Evolutionary conservation across 495 filamentous ascomycete genomes (phyloP), one percentile per base, ranked within the genome.

Genomic region (Lentithecium fluviatile): DNA sequence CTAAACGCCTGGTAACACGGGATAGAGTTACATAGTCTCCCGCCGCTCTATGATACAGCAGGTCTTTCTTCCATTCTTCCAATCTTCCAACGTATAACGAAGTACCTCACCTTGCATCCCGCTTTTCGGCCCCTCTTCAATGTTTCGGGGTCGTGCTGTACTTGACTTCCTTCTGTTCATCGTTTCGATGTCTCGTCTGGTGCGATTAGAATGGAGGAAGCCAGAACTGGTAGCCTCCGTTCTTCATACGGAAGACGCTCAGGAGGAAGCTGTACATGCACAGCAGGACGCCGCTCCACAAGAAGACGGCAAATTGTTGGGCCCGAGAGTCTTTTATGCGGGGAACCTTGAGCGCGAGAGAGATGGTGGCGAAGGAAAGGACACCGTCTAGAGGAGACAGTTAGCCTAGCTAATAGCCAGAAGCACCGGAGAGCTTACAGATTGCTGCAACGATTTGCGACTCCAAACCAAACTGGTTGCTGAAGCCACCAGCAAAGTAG

Each of bases 361-460:
- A 85, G 67, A 97, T 97, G 6, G 88, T 89, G 6, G 89, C 87
- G 69, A 97, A 96, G 19, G 93, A 86, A 21, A 99, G 83, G n/a
- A 93, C 73, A 50, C 92, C 95, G 73, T 97, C 94, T 98, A 57
- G 7, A 59, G 56, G 45, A 21, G 23, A 40, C n/a, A 34, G 46
- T 59, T 38, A 62, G 34, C 15, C 24, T 45, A 21, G 15, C 29
- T 13, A 2, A 4, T n/a, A 3, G 23, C 12, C 49, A 17, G 7
- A 12, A n/a, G 19, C 19, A 2, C 10, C 5, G 2, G 5, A 52
- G 20, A 17, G 85, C 93, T 78, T 85, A 98, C 94, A 99, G 61
- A 97, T 88, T 17, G 90, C 90, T 65, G 91, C 94, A 24, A 99
- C 78, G 65, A 99, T 92, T 72, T 99, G 94, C 1, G 94, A 96